A percentile compares a stretch with the other conserved stretches of the same genome.
Conservation (phyloP, 2,329 filamentous ascomycete species). For the Diplodia scrobiculata region DNA sequence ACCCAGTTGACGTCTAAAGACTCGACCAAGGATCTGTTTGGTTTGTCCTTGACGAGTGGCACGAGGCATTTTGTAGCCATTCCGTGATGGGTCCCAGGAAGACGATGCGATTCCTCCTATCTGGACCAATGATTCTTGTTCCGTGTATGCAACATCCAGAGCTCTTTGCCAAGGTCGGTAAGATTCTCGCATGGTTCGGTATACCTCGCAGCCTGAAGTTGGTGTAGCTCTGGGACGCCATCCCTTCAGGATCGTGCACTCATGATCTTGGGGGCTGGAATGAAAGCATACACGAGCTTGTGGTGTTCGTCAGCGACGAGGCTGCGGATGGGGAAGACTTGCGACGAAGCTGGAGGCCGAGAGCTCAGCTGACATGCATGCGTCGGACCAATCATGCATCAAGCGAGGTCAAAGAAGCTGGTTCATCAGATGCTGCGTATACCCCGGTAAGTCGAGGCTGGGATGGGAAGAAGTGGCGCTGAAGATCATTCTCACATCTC, state of each 20-base stretch:
- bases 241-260: neutral
- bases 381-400: neutral
- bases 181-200: neutral
- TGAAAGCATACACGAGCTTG: neutral
- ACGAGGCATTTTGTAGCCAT: conserved; percentile 1
- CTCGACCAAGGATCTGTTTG: conserved; percentile 2
- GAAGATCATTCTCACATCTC: no score
- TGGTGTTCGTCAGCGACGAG: neutral
- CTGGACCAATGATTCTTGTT: neutral
- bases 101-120: neutral
- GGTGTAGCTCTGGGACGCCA: neutral
- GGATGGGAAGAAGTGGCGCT: no score
- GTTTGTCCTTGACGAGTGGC: neutral
- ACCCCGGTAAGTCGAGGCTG: neutral
- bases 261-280: neutral
- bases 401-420: neutral
- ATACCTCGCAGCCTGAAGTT: conserved; percentile 1
- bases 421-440: neutral
- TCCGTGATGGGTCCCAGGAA: conserved; percentile 1
- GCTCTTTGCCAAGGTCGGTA: neutral
- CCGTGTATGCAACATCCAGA: neutral
- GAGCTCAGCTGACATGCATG: neutral
- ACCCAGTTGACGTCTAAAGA: neutral
- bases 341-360: neutral
- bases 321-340: neutral